Conservation (phyloP, 2,329 filamentous ascomycete genomes). For the Aspergillus sp. region DNA sequence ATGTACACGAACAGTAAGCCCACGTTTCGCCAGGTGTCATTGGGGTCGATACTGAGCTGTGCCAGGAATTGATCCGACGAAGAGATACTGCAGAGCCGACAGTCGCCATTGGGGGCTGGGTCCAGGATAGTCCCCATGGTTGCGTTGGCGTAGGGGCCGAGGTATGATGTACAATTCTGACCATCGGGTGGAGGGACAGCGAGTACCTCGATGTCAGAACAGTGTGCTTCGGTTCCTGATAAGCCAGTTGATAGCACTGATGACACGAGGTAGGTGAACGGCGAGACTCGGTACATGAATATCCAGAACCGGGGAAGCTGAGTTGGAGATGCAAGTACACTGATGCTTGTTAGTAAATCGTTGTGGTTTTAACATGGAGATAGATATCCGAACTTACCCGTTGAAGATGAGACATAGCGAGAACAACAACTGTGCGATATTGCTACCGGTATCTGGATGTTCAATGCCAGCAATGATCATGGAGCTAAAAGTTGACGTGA, state of each 20-base stretch:
- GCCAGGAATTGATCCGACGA: slow-evolving; percentile 55
- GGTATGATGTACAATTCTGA: slow-evolving; percentile 64
- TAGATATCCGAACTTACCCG: slow-evolving; percentile 23
- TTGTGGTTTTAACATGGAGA: not conserved
- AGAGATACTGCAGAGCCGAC: slow-evolving; percentile 50
- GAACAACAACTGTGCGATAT: slow-evolving; percentile 59
- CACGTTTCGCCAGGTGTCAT: slow-evolving; percentile 54
- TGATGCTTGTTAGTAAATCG: slow-evolving; percentile 11
- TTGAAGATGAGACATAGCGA: slow-evolving; percentile 61
- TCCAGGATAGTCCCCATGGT: slow-evolving; percentile 64
- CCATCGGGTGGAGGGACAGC: slow-evolving; percentile 53
- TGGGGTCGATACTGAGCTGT: slow-evolving; percentile 44
- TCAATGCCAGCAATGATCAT: slow-evolving; percentile 70
- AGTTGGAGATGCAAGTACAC: slow-evolving; percentile 61
- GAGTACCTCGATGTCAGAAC: slow-evolving; percentile 36
- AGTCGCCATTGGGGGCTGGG: slow-evolving; percentile 56
- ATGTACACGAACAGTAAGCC: slow-evolving; percentile 56
- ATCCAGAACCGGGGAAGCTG: slow-evolving; percentile 71
- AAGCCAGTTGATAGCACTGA: slow-evolving; percentile 40
- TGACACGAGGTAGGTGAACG: slow-evolving; percentile 62
- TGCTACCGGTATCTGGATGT: slow-evolving; percentile 64
- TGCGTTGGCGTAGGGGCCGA: slow-evolving; percentile 55
- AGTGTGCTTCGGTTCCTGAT: slow-evolving; percentile 29
- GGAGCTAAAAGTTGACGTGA: slow-evolving; percentile 68
- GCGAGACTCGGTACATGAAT: slow-evolving; percentile 71